Conservation (phyloP, 2,329 filamentous ascomycete genomes). For the Nemania sp. region DNA sequence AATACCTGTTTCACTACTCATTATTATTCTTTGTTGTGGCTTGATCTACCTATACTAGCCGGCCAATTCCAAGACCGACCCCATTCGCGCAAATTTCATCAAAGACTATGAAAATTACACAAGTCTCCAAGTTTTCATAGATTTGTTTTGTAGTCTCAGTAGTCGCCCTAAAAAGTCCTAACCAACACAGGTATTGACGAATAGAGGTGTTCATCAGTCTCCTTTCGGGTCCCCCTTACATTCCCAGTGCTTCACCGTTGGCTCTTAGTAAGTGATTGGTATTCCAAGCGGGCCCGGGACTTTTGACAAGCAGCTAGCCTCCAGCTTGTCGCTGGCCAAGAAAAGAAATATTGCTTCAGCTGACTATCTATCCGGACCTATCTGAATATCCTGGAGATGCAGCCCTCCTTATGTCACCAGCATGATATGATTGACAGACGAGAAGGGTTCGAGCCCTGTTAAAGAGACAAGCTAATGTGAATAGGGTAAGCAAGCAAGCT, state of each 20-base stretch:
- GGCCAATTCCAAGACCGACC: too few relatives aligned
- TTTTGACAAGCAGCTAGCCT: not conserved
- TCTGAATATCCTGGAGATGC: not conserved
- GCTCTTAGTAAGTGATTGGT: slow-evolving; percentile 20
- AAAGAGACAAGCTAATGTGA: not conserved
- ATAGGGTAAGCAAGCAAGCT: slow-evolving; percentile 1
- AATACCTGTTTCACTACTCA: too few relatives aligned
- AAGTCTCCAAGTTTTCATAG: not conserved
- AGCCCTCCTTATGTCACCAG: not conserved
- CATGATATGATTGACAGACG: slow-evolving; percentile 3
- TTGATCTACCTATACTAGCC: too few relatives aligned
- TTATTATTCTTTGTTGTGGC: too few relatives aligned
- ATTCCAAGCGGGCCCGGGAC: slow-evolving; percentile 2
- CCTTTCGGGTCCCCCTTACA: slow-evolving; percentile 7
- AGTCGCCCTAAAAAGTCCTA: not conserved
- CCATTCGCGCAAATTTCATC: too few relatives aligned
- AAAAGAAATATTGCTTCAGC: slow-evolving; percentile 16
- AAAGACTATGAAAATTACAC: too few relatives aligned
- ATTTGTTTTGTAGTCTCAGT: slow-evolving; percentile 9
- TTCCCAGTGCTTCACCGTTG: slow-evolving; percentile 5
- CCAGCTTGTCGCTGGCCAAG: not conserved
- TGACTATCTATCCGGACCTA: slow-evolving; percentile 5
- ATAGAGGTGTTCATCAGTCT: slow-evolving; percentile 1
- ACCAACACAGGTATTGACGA: slow-evolving; percentile 11
- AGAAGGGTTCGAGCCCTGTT: not conserved